Evolutionary conservation across 1,139 yeast species (phyloP).

Genomic region (Saccharomyces hybrid): DNA sequence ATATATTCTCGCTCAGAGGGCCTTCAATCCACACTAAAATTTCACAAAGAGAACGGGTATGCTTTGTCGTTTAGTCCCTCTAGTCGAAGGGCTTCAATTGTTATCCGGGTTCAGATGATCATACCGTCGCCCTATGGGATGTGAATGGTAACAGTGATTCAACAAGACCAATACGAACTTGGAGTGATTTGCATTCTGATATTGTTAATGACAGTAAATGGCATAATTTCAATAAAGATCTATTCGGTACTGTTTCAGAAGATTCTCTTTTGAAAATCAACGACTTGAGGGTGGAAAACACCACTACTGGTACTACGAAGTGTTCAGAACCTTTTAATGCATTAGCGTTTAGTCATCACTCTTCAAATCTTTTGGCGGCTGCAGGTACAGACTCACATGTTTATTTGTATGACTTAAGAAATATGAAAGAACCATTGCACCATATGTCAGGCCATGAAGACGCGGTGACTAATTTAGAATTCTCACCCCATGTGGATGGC

Average conservation of each 20-base stretch:
- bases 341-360: constrained; percentile 56
- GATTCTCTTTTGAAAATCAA: constrained; percentile 59
- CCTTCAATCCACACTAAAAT: constrained; percentile 34
- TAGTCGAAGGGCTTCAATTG: constrained; percentile 41
- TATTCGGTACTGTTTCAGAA: constrained; percentile 67
- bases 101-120: constrained; percentile 63
- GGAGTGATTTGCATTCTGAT: constrained; percentile 39
- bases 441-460: constrained; percentile 74
- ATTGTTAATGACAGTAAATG: constrained; percentile 72
- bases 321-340: constrained; percentile 45
- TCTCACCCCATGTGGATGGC: constrained; percentile 65
- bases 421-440: constrained; percentile 43
- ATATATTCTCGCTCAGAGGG: constrained; percentile 48
- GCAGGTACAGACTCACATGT: constrained; percentile 67
- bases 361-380: constrained; percentile 51
- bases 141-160: constrained; percentile 19
- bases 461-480: constrained; percentile 59
- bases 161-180: constrained; percentile 25
- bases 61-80: constrained; percentile 60
- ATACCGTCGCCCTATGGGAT: constrained; percentile 54
- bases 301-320: constrained; percentile 33
- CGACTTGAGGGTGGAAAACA: constrained; percentile 45
- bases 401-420: constrained; percentile 53
- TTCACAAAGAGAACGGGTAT: constrained; percentile 61
- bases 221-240: constrained; percentile 44